A percentile compares a stretch with the other conserved stretches of the same genome.
Conservation (phyloP, 305 asterid species). For the Caryopteris hybrid region DNA sequence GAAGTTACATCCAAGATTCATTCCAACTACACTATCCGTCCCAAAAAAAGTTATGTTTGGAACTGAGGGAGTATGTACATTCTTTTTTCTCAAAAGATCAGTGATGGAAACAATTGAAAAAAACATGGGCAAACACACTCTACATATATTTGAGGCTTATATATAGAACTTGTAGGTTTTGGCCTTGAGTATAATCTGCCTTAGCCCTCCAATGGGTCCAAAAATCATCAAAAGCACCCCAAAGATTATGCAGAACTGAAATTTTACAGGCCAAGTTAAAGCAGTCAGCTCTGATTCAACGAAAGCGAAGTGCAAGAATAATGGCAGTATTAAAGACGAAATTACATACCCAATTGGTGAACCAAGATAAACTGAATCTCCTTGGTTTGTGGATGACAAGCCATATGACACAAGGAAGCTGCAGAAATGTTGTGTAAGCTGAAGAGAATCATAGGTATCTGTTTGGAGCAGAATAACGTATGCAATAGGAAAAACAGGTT, state of each 20-base stretch:
- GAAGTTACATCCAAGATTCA: too few species aligned
- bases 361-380: slow-evolving; percentile 44
- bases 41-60: too few species aligned
- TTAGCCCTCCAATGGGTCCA: slow-evolving; percentile 41
- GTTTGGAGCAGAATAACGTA: too few species aligned
- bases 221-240: slow-evolving; percentile 26
- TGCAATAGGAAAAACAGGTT: background rate
- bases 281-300: background rate
- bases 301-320: too few species aligned
- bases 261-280: background rate
- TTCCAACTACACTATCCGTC: too few species aligned
- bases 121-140: too few species aligned
- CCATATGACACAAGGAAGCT: slow-evolving; percentile 65
- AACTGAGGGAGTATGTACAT: too few species aligned
- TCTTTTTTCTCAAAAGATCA: too few species aligned
- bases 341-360: slow-evolving; percentile 32
- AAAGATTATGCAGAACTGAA: slow-evolving; percentile 32
- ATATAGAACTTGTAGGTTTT: slow-evolving; percentile 16
- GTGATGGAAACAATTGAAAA: too few species aligned
- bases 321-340: background rate
- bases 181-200: slow-evolving; percentile 26
- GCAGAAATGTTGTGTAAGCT: background rate
- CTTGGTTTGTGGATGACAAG: slow-evolving; percentile 40
- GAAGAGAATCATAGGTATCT: too few species aligned
- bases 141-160: background rate